These are phyloP conservation scores for Lipomyces orientalis DNA, from an alignment of 805 yeast species.

Conservation along the genomic window DNA sequence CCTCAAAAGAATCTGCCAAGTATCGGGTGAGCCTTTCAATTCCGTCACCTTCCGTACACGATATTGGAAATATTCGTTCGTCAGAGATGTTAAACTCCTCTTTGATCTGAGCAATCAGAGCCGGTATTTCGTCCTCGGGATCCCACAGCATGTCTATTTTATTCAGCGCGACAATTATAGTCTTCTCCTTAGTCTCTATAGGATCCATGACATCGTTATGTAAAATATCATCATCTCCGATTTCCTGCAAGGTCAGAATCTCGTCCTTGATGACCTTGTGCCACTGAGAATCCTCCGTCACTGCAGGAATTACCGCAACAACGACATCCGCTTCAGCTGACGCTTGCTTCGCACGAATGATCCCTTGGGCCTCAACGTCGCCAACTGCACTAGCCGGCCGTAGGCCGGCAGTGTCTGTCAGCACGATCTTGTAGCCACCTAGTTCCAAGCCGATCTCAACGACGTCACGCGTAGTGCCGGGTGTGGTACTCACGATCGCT, in stretches of 20 bases:
- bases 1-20: slow-evolving; percentile 56
- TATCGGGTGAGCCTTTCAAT: slow-evolving; percentile 52
- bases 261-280: slow-evolving; percentile 18
- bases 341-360: slow-evolving; percentile 69
- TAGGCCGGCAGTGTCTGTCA: slow-evolving; percentile 95
- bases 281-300: slow-evolving; percentile 22
- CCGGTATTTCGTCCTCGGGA: not conserved
- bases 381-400: slow-evolving; percentile 50
- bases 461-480: slow-evolving; percentile 93
- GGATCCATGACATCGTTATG: not conserved
- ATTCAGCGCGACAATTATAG: slow-evolving; percentile 44
- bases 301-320: slow-evolving; percentile 63
- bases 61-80: slow-evolving; percentile 48
- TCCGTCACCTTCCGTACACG: slow-evolving; percentile 68
- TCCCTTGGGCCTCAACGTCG: slow-evolving; percentile 77
- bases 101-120: slow-evolving; percentile 5
- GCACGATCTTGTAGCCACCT: slow-evolving; percentile 78
- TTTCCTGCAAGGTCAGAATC: slow-evolving; percentile 16
- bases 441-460: slow-evolving; percentile 82
- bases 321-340: slow-evolving; percentile 69
- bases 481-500: slow-evolving; percentile 87
- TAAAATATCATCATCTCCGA: slow-evolving; percentile 14
- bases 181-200: slow-evolving; percentile 15
- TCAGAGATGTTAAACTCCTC: slow-evolving; percentile 30
- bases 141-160: slow-evolving; percentile 42